Conservation (phyloP, 345 rosid genomes). For the Sonneratia caseolaris region DNA sequence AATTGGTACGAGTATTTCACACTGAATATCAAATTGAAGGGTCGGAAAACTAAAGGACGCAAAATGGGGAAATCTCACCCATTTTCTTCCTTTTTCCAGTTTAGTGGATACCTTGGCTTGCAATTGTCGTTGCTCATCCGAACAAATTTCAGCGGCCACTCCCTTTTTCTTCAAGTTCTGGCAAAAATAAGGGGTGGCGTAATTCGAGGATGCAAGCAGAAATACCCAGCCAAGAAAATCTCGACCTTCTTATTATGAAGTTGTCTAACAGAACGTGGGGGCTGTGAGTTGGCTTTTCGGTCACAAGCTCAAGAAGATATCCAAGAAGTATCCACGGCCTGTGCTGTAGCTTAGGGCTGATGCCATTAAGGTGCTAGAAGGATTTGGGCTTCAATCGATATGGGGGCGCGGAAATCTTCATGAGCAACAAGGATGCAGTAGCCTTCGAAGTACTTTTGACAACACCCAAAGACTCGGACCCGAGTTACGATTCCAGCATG, state of each 20-base stretch:
- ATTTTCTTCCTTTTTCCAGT: neutral
- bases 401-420: constrained; percentile 49
- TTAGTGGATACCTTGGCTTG: neutral
- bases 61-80: neutral
- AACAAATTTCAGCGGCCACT: neutral
- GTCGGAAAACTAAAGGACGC: neutral
- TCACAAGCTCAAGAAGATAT: constrained; percentile 54
- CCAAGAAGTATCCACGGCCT: constrained; percentile 68
- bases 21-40: neutral
- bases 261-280: constrained; percentile 60
- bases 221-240: neutral
- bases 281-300: constrained; percentile 54
- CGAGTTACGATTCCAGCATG: constrained; percentile 1
- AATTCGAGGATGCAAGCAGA: too few relatives aligned
- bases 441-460: constrained; percentile 47
- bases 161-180: neutral
- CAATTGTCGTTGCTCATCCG: neutral
- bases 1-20: neutral
- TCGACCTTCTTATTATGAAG: constrained; percentile 38
- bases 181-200: neutral
- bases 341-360: constrained; percentile 88
- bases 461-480: neutral
- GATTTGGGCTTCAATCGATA: constrained; percentile 55
- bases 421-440: constrained; percentile 28
- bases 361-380: constrained; percentile 44